phyloP scores from a whole-genome alignment of 257 asterid genomes.

The Plantago major region DNA sequence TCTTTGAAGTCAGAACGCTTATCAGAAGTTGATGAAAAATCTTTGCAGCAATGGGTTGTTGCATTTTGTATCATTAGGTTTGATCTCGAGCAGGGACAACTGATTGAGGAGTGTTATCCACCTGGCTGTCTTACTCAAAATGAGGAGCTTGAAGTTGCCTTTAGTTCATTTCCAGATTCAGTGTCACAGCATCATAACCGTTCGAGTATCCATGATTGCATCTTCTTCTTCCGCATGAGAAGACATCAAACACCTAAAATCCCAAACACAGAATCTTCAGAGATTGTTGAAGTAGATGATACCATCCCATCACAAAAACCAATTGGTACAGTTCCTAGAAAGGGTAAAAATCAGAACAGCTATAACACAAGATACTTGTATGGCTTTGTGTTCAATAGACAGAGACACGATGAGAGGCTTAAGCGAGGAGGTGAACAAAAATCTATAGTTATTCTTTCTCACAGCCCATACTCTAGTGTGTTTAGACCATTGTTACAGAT shows the following conservation, averaged over 20 bases:
- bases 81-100: constrained; percentile 98
- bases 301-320: constrained; percentile 26
- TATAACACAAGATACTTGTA: constrained; percentile 57
- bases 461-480: constrained; percentile 75
- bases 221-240: constrained; percentile 81
- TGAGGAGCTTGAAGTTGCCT: constrained; percentile 94
- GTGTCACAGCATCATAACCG: constrained; percentile 90
- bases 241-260: constrained; percentile 43
- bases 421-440: constrained; percentile 98
- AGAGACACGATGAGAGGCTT: constrained; percentile 91
- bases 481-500: constrained; percentile 94
- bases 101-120: constrained; percentile 93
- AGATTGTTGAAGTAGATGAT: constrained; percentile 56
- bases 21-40: constrained; percentile 61
- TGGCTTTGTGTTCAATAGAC: constrained; percentile 94
- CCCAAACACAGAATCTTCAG: constrained; percentile 31
- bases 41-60: constrained; percentile 75
- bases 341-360: constrained; percentile 30
- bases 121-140: constrained; percentile 70
- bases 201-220: constrained; percentile 88
- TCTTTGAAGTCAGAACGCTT: constrained; percentile 62
- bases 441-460: constrained; percentile 90
- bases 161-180: constrained; percentile 96
- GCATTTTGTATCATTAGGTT: constrained; percentile 88
- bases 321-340: constrained; percentile 23